Evolutionary conservation across 2,329 filamentous ascomycete genomes (phyloP), one percentile per base, ranked within the genome.

Genomic region (Microdochium trichocladiopsis): DNA sequence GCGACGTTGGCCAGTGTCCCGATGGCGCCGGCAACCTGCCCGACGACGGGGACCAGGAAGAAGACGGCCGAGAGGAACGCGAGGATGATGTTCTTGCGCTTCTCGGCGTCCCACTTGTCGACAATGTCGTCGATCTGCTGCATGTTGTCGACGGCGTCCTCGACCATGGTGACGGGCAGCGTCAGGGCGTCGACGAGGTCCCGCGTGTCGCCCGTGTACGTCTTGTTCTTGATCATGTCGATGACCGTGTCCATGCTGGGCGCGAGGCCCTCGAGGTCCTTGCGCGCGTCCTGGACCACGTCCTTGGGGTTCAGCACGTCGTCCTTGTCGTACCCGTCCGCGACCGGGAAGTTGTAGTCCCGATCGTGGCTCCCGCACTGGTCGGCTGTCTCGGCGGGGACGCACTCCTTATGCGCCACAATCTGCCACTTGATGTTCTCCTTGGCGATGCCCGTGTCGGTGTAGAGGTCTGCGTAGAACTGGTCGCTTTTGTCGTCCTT

Each of bases 31-130:
- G 33, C 33, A n/a, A 37, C 18, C 33, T 37, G 33, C 12, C 33
- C 33, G 24, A 53, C 36, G 25, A 59, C 48, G 16, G 57, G 54
- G 22, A 62, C 47, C 28, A 58, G 53, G 51, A 63, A 56, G 47
- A 63, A 51, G 31, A 62, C 54, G 43, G 56, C 57, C 10, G 47
- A 47, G 16, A 62, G 45, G 52, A 63, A 58, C 23, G 52, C 53
- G 21, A 64, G 51, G 31, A 63, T 57, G 24, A 63, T 52, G 3
- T 51, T 53, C 50, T 63, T 59, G 31, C 53, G 49, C 53, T 60
- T 51, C 45, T 56, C 56, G 36, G 60, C 52, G n/a, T 57, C 49
- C 9, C 60, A 58, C 43, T 62, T 50, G 23, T 60, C 55, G 6
- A 52, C 59, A 2, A 50, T 56, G 12, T 62, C 47, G 23, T 51